phyloP scores from a whole-genome alignment of 306 rosid species.

The Dalbergia cultrata region DNA sequence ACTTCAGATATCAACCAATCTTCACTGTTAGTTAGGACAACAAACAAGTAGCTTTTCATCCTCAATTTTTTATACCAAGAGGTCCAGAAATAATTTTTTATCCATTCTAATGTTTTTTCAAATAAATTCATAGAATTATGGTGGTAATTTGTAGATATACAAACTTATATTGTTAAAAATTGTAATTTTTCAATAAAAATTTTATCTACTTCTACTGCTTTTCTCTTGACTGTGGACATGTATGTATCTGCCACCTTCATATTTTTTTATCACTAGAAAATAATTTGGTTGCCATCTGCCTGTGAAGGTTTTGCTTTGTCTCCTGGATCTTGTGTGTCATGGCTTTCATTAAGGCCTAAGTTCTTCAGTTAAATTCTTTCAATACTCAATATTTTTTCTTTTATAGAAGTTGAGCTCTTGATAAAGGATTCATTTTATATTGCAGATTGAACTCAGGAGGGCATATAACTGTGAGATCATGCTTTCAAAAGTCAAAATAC shows the following conservation, averaged over 20 bases:
- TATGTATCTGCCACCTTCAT: neutral
- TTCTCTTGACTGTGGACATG: constrained; percentile 15
- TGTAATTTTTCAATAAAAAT: neutral
- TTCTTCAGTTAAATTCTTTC: constrained; percentile 26
- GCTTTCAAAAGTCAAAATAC: constrained; percentile 96
- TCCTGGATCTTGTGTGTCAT: constrained; percentile 14
- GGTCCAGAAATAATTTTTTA: constrained; percentile 1
- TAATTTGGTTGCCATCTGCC: constrained; percentile 29
- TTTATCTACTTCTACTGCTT: constrained; percentile 1
- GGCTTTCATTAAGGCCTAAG: constrained; percentile 21
- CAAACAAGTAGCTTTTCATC: constrained; percentile 21
- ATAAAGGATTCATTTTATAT: constrained; percentile 39
- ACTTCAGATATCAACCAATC: constrained; percentile 33
- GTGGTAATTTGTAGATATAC: neutral
- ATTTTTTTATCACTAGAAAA: constrained; percentile 7
- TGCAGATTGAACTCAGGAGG: constrained; percentile 96
- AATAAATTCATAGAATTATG: constrained; percentile 15
- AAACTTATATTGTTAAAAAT: neutral
- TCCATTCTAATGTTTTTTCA: neutral
- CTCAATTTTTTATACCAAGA: neutral
- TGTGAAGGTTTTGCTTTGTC: constrained; percentile 27
- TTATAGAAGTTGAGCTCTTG: constrained; percentile 42
- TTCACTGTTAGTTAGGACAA: constrained; percentile 3
- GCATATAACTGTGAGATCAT: constrained; percentile 99
- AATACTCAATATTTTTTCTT: neutral